Base-by-base conservation (phyloP, 805 yeast genomes). In the Yarrowia porcina region DNA sequence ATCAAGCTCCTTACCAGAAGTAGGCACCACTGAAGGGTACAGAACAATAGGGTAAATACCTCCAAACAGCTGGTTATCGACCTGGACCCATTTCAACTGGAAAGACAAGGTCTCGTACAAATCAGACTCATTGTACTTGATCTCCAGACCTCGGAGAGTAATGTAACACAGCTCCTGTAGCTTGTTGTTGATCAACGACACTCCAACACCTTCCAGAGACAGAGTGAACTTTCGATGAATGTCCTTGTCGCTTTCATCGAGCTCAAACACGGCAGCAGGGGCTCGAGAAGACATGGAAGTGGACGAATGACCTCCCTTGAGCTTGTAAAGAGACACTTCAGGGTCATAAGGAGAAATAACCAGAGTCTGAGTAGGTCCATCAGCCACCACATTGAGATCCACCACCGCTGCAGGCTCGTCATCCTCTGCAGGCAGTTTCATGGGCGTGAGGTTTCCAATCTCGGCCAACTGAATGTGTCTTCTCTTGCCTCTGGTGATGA, bases 11-110 rank as follows among this genome's bases (percentile, higher is more conserved):
- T 83, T 83, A 4, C 87, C 83, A 0, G 90, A 86, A 69, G 90
- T 89, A 1, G 97, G 96, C 52, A 94, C 83, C 10, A 90, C 91
- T 2, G 91, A 87, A 4, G 99, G 99, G 71, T 90, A 96, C 10
- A 94, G 67, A 12, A 94, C 78, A 63, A 92, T 93, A 2, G 97
- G 97, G 75, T 82, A 94, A 1, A 87, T 82, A 12, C 96, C 89
- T 3, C 97, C 96, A 69, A 85, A 90, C 52, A 93, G 75, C 71
- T 91, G 97, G 70, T 94, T 93, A 72, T 94, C 99, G 52, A 93
- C 80, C 73, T 94, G 99, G 32, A 94, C 77, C 99, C 99, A 96
- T 71, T 93, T 92, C 69, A 92, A 74, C 70, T 90, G 91, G 75
- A 86, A 76, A 66, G 92, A 84, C 45, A 89, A 69, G 17, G 89